Evolutionary conservation across 2,329 filamentous ascomycete species (phyloP), one percentile per base, ranked within the genome.

Genomic region (Ilyonectria destructans): DNA sequence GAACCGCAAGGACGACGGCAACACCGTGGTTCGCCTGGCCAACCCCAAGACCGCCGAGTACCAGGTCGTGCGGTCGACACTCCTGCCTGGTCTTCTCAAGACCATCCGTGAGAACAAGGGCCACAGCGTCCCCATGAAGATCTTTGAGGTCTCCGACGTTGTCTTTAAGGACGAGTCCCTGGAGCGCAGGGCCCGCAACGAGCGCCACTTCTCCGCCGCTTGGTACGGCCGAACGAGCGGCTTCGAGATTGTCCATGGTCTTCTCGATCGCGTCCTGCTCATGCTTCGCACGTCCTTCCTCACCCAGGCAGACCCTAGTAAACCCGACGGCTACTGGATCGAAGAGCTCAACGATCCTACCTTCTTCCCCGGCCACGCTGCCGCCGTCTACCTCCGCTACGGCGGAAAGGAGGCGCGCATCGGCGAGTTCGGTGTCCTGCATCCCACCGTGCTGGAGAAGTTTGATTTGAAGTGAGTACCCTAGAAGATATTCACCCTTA

Each of bases 41-140:
- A 98, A 98, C 81, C 95, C 95, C 63, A 98, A 98, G 86, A 97
- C 95, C 0, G 88, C 90, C 29, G 95, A 98, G 80, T 98, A 97
- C 82, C 95, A 98, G 82, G 91, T 98, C 62, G 95, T 97, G 29
- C 92, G 95, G 66, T 97, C 95, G 29, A 94, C 90, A 5, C 85
- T 98, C 33, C 85, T 98, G 1, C 95, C 95, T 0, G 95, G 95
- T 69, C 88, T 98, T 21, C 87, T 98, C 74, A 98, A 98, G 88
- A 98, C 95, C 1, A 92, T 98, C 72, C 90, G 93, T 62, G 95
- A 97, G 83, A 98, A 98, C 86, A 96, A 95, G 85, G 90, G 93
- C 74, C 94, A 97, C 81, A 88, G 89, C 52, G 89, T 98, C 17
- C 95, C 95, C 4, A 94, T 98, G 83, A 95, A 94, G 85, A 92